Conservation (phyloP, 768 basidiomycete genomes). For the Tricholoma saponaceum region DNA sequence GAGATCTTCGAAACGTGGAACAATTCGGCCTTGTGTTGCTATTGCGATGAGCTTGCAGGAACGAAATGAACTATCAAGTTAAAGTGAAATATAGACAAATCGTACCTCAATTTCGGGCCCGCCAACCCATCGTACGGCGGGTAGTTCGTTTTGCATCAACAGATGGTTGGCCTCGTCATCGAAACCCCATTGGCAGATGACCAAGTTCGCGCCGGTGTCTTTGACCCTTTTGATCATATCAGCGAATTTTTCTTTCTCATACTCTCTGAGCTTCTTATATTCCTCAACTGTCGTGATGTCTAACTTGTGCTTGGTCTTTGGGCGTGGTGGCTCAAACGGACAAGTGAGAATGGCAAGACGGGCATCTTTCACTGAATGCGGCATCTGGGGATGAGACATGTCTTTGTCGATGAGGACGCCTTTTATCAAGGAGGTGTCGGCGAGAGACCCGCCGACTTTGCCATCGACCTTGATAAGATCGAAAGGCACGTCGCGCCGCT, state of each 20-base stretch:
- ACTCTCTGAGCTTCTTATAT: conserved; percentile 90
- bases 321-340: conserved; percentile 97
- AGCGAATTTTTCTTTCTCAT: conserved; percentile 94
- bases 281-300: conserved; percentile 97
- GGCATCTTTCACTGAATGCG: conserved; percentile 80
- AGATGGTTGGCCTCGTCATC: conserved; percentile 99
- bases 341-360: conserved; percentile 96
- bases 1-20: conserved; percentile 96
- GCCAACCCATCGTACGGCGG: conserved; percentile 98
- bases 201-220: conserved; percentile 94
- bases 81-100: background rate
- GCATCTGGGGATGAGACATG: conserved; percentile 99
- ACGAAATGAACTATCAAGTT: conserved; percentile 1
- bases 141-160: conserved; percentile 96
- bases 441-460: conserved; percentile 96
- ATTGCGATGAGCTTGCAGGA: conserved; percentile 84
- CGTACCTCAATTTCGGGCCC: conserved; percentile 97
- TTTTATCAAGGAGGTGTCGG: conserved; percentile 91
- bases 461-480: conserved; percentile 99
- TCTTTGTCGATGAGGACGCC: conserved; percentile 99
- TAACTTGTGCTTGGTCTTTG: conserved; percentile 98
- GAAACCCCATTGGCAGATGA: conserved; percentile 99
- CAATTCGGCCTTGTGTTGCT: conserved; percentile 96
- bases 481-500: conserved; percentile 92
- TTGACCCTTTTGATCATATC: conserved; percentile 98